Conservation (phyloP, 129 eudicot species). For the Ambrosia trifida region DNA sequence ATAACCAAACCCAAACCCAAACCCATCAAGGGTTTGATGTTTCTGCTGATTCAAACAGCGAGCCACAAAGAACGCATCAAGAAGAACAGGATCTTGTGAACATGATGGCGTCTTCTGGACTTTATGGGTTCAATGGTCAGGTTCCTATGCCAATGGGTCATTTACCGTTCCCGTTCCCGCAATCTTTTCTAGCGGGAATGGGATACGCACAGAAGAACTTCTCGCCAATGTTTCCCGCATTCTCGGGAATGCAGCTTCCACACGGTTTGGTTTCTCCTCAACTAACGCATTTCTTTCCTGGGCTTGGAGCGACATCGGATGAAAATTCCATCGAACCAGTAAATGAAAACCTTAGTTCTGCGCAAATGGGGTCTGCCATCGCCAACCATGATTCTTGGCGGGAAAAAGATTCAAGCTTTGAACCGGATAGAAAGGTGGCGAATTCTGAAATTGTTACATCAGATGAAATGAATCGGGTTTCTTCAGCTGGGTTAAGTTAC, state of each 20-base stretch:
- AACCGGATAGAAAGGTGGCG: conserved; percentile 37
- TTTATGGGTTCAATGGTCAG: conserved; percentile 76
- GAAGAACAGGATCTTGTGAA: conserved; percentile 89
- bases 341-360: conserved; percentile 38
- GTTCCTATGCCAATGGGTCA: conserved; percentile 62
- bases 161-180: conserved; percentile 59
- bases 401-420: conserved; percentile 51
- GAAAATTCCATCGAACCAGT: conserved; percentile 47
- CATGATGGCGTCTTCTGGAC: conserved; percentile 73
- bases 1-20: conserved; percentile 35
- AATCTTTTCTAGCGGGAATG: conserved; percentile 66
- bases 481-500: conserved; percentile 37
- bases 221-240: conserved; percentile 52
- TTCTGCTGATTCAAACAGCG: conserved; percentile 39
- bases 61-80: conserved; percentile 56
- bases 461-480: conserved; percentile 47
- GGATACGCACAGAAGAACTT: conserved; percentile 66
- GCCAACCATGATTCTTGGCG: too few species aligned
- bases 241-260: conserved; percentile 57
- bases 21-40: conserved; percentile 39
- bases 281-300: conserved; percentile 61
- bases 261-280: conserved; percentile 67
- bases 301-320: conserved; percentile 48
- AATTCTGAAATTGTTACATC: conserved; percentile 39
- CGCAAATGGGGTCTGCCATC: conserved; percentile 25